Conservation (phyloP, 2,329 filamentous ascomycete genomes). For the Raffaelea deltoideospora region DNA sequence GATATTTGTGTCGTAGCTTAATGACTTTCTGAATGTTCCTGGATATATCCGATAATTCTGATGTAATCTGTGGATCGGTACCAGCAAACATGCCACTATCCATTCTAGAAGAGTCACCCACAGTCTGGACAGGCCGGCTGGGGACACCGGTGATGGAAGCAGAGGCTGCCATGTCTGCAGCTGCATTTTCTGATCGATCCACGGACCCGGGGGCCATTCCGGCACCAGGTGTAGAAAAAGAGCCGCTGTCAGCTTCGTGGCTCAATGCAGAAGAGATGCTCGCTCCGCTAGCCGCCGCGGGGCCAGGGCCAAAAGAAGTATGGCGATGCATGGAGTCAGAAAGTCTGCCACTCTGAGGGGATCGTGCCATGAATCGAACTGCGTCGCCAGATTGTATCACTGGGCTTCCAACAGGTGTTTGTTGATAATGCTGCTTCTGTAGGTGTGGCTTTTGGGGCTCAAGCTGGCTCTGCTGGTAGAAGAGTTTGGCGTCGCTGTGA, state of each 20-base stretch:
- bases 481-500: conserved; percentile 85
- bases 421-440: conserved; percentile 19
- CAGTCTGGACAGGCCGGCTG: conserved; percentile 16
- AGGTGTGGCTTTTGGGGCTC: conserved; percentile 28
- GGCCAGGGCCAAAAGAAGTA: too few relatives aligned
- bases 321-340: too few relatives aligned
- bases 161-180: conserved; percentile 1
- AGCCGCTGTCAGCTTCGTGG: too few relatives aligned
- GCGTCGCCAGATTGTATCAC: conserved; percentile 15
- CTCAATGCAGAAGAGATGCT: too few relatives aligned
- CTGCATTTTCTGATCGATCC: too few relatives aligned
- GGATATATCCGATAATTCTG: conserved; percentile 76
- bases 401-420: conserved; percentile 33
- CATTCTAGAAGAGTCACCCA: conserved; percentile 39
- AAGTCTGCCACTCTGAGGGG: conserved; percentile 3
- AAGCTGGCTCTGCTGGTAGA: conserved; percentile 79
- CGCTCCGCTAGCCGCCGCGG: too few relatives aligned
- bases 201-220: too few relatives aligned
- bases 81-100: conserved; percentile 54
- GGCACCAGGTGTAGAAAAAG: too few relatives aligned
- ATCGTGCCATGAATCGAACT: conserved; percentile 5
- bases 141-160: conserved; percentile 8
- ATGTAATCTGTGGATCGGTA: conserved; percentile 64
- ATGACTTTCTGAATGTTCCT: conserved; percentile 82
- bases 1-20: conserved; percentile 78